Evolutionary conservation across 1,284 basidiomycete species (phyloP).

Genomic region (Gymnopus androsaceus): DNA sequence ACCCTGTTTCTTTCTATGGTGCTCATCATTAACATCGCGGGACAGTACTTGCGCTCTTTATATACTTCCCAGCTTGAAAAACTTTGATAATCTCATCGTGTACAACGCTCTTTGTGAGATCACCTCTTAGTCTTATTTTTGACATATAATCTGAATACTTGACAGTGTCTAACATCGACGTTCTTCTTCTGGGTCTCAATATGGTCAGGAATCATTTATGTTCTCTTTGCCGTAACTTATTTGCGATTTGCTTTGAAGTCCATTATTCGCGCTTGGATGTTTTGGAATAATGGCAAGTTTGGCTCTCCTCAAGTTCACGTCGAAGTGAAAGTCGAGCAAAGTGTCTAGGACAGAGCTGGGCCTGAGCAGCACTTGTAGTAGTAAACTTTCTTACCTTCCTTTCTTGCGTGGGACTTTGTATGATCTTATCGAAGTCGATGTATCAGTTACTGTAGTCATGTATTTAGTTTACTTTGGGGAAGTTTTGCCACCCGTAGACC

Average conservation of each 20-base stretch:
- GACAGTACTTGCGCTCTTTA: background rate
- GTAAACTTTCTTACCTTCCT: too few relatives aligned
- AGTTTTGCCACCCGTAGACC: too few relatives aligned
- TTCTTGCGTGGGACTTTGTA: too few relatives aligned
- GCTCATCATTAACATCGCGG: too few relatives aligned
- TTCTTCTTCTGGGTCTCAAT: conserved; percentile 1
- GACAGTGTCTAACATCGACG: background rate
- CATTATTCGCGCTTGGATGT: background rate
- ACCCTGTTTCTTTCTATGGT: background rate
- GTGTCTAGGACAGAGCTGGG: too few relatives aligned
- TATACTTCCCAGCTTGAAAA: background rate
- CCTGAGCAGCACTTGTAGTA: too few relatives aligned
- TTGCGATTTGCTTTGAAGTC: background rate
- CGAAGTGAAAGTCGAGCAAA: background rate
- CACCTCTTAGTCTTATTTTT: background rate
- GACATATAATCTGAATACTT: background rate
- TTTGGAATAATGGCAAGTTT: background rate
- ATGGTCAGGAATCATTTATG: background rate
- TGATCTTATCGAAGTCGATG: too few relatives aligned
- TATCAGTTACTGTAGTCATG: too few relatives aligned
- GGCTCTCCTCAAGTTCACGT: too few relatives aligned
- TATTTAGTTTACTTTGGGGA: too few relatives aligned
- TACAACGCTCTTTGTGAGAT: background rate
- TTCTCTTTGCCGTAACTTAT: background rate
- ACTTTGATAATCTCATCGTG: background rate